These are phyloP conservation scores for Chaetothyriales sp. DNA, from an alignment of 2,329 filamentous ascomycete genomes.

Conservation along the genomic window DNA sequence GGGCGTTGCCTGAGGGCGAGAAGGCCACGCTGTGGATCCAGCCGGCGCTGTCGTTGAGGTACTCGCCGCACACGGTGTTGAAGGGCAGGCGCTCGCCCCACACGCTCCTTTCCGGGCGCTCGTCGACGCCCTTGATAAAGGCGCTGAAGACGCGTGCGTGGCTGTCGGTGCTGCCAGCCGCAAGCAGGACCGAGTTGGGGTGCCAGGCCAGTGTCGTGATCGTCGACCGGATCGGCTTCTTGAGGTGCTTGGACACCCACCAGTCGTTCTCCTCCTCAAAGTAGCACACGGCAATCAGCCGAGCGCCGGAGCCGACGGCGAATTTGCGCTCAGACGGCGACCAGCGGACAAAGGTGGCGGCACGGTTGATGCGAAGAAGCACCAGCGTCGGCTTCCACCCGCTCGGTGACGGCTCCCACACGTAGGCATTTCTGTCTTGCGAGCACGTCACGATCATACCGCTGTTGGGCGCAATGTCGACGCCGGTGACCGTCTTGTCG, in stretches of 20 bases:
- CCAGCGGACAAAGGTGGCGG: conserved; percentile 94
- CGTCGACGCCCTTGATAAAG: conserved; percentile 91
- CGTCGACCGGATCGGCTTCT: conserved; percentile 96
- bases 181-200: conserved; percentile 88
- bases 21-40: conserved; percentile 94
- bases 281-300: conserved; percentile 93
- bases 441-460: conserved; percentile 96
- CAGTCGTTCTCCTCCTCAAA: conserved; percentile 99
- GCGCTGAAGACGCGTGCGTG: conserved; percentile 89
- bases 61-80: conserved; percentile 97
- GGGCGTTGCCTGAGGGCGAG: conserved; percentile 79
- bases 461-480: conserved; percentile 82
- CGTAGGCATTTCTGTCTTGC: conserved; percentile 93
- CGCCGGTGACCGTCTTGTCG: conserved; percentile 90
- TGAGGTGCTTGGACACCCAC: conserved; percentile 99
- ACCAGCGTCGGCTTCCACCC: conserved; percentile 90
- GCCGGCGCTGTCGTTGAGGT: conserved; percentile 84
- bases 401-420: conserved; percentile 88
- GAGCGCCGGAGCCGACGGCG: conserved; percentile 87
- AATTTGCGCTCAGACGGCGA: conserved; percentile 95
- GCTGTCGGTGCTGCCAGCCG: conserved; percentile 91
- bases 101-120: conserved; percentile 66
- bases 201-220: conserved; percentile 95
- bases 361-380: conserved; percentile 89
- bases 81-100: conserved; percentile 96